Percentiles rank a stretch among this genome's conserved stretches.
phyloP scores from a whole-genome alignment of 2,329 filamentous ascomycete genomes.

The Arthrobotrys iridis region DNA sequence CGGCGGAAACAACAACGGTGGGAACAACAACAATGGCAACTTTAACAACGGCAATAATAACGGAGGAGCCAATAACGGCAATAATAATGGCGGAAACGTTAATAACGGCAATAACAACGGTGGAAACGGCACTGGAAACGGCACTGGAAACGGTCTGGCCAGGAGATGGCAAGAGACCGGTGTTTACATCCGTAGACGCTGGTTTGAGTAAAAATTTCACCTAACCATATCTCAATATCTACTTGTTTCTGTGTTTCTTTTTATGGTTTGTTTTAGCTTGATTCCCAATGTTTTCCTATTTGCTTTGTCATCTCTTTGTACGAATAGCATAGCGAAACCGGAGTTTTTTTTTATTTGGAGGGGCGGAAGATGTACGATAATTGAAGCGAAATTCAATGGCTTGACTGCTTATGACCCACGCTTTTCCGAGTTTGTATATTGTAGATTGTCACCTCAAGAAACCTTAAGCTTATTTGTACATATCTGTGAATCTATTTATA shows the following conservation, averaged over 20 bases:
- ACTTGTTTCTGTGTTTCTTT: background rate
- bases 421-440: too few species aligned
- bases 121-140: background rate
- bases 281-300: background rate
- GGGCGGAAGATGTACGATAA: background rate
- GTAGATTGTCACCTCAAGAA: too few species aligned
- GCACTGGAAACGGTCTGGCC: background rate
- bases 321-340: conserved; percentile 13
- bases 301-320: background rate
- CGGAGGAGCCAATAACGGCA: background rate
- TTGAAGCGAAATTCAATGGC: conserved; percentile 1
- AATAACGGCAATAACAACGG: background rate
- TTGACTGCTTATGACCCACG: too few species aligned
- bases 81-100: background rate
- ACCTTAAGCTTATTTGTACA: too few species aligned
- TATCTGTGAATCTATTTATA: too few species aligned
- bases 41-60: conserved; percentile 3
- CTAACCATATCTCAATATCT: background rate
- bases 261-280: background rate
- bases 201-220: background rate
- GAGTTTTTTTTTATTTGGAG: background rate
- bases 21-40: too few species aligned
- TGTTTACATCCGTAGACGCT: conserved; percentile 1
- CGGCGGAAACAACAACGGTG: background rate
- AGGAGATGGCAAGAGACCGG: background rate